A percentile compares a stretch with the other conserved stretches of the same genome.
Evolutionary conservation across 345 rosid genomes (phyloP).

Genomic region (Trapa incisa): DNA sequence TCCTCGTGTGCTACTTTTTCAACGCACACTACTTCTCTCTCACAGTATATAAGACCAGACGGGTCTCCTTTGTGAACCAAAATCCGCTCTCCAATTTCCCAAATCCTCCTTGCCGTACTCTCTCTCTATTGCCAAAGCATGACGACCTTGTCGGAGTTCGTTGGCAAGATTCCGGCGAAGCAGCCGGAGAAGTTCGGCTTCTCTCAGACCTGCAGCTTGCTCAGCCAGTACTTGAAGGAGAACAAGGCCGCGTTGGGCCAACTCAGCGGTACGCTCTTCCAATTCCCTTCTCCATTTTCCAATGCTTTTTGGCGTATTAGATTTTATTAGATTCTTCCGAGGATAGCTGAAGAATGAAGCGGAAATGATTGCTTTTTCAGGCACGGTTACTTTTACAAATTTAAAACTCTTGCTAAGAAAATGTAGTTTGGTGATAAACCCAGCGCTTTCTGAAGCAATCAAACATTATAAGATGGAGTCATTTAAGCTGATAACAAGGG

Average conservation of each 20-base stretch:
- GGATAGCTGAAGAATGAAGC: background rate
- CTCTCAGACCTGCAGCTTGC: constrained; percentile 46
- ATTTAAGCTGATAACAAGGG: background rate
- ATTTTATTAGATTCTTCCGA: too few species aligned
- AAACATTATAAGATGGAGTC: background rate
- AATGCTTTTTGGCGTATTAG: too few species aligned
- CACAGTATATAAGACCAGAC: background rate
- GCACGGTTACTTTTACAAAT: background rate
- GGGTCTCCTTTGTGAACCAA: background rate
- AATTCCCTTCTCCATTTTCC: background rate
- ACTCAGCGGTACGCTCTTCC: constrained; percentile 33
- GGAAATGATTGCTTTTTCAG: background rate
- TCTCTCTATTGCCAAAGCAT: constrained; percentile 9
- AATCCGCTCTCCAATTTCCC: background rate
- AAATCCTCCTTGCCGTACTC: background rate
- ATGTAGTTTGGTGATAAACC: background rate
- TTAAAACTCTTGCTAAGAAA: too few species aligned
- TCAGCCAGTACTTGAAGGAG: constrained; percentile 78
- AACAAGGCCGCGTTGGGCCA: constrained; percentile 50
- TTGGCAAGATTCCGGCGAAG: constrained; percentile 5
- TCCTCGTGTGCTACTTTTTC: constrained; percentile 5
- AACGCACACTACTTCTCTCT: background rate
- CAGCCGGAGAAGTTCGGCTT: constrained; percentile 39
- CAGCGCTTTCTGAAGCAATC: too few species aligned
- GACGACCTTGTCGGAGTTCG: constrained; percentile 43